Evolutionary conservation across 2,329 filamentous ascomycete genomes (phyloP), one percentile per base, ranked within the genome.

Genomic region (Neocucurbitaria cava): DNA sequence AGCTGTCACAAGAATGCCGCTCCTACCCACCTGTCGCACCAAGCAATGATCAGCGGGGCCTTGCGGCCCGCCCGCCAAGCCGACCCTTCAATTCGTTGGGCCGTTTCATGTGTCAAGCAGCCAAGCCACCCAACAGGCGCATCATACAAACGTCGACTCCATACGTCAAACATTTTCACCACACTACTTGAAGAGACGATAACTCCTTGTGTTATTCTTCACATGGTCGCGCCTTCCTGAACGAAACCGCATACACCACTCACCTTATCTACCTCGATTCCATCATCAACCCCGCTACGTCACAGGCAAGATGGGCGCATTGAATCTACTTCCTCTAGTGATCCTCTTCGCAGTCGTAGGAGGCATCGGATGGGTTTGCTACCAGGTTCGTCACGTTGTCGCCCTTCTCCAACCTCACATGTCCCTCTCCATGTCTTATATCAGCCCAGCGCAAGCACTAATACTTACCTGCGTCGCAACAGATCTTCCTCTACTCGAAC

Each of bases 401-500:
- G n/a, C 26, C 42, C 28, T 31, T n/a, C 15, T n/a, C n/a, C n/a
- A n/a, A n/a, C n/a, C n/a, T n/a, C n/a, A n/a, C n/a, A n/a, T n/a
- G n/a, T n/a, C n/a, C n/a, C n/a, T n/a, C n/a, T n/a, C n/a, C n/a
- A n/a, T n/a, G n/a, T n/a, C n/a, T n/a, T n/a, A n/a, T n/a, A n/a
- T n/a, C n/a, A n/a, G n/a, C n/a, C n/a, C n/a, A n/a, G n/a, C n/a
- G n/a, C n/a, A n/a, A n/a, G 39, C 23, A 35, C 52, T 61, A 38
- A 66, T 45, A 2, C n/a, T n/a, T n/a, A n/a, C 4, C 18, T 15
- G 24, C 23, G 33, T 26, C 23, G 28, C 13, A 26, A 10, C 56
- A 80, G 73, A 83, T 92, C 72, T 92, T 89, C 76, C 76, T 89
- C 49, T 87, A 86, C 76, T 81, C 85, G 50, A 82, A 81, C 76